Conservation (phyloP, 176 grass and related monocot genomes). For the Aegilops tauschii region DNA sequence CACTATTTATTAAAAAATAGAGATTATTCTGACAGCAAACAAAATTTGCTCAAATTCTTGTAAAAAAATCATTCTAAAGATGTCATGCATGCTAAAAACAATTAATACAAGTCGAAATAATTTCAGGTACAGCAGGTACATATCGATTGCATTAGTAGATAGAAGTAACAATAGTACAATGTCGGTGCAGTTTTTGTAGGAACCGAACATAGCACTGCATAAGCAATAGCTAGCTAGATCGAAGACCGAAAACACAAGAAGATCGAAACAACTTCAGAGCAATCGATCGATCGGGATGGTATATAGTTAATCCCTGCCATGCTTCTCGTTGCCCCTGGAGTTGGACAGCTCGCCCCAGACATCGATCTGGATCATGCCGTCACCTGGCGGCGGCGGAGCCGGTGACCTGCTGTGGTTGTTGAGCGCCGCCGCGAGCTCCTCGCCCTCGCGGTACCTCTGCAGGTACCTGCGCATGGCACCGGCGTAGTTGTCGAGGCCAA, state of each 20-base stretch:
- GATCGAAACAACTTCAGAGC: neutral
- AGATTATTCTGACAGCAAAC: neutral
- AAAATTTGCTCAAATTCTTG: neutral
- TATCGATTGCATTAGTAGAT: neutral
- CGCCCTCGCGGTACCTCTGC: constrained; percentile 61
- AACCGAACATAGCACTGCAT: neutral
- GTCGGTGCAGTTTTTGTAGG: neutral
- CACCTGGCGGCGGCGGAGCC: neutral
- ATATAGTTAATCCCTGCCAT: constrained; percentile 12
- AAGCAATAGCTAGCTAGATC: neutral
- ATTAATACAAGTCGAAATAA: neutral
- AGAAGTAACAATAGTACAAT: neutral
- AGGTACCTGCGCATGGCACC: constrained; percentile 72
- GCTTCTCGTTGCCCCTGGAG: constrained; percentile 25
- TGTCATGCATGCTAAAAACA: too few species aligned
- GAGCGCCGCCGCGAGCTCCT: constrained; percentile 45
- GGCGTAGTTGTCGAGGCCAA: constrained; percentile 77
- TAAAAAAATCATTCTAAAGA: neutral
- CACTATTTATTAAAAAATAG: neutral
- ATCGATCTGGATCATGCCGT: constrained; percentile 35
- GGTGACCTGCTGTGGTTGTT: neutral
- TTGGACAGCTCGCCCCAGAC: constrained; percentile 54
- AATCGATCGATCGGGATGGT: neutral
- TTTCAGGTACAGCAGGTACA: neutral
- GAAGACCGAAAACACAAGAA: neutral